Base-by-base conservation (phyloP, 257 asterid genomes). In the Gynochthodes officinalis region DNA sequence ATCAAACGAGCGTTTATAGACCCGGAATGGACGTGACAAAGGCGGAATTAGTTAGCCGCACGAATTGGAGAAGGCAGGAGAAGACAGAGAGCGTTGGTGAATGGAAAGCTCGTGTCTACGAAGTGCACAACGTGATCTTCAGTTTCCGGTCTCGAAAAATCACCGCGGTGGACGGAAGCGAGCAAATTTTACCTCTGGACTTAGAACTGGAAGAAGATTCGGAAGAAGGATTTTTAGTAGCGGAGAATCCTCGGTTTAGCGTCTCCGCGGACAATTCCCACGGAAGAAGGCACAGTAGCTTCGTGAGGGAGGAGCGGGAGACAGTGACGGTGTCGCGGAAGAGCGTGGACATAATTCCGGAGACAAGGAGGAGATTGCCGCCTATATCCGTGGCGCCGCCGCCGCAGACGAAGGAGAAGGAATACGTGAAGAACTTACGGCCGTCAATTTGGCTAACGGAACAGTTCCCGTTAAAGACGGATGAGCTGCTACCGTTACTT, bases 11-110 rank as follows among this genome's bases (percentile, higher is more conserved):
- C 76, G 93, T 94, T 11, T 85, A 91, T 63, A 89, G 99, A 3
- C 98, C 99, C 0, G 99, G 99, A 57, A 88, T 91, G 92, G 99
- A 95, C 77, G 99, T 95, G 40, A 91, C 99, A 0, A 89, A 76
- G 70, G 96, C 99, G 18, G 91, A 87, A 71, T 79, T 95, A 21
- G 68, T 91, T 59, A 75, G 95, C 73, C 90, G 97, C 7, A 95
- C 92, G 25, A 95, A 95, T 76, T 95, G 99, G 99, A 86, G 97
- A 69, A 81, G 90, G 54, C 96, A 90, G 66, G 98, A 89, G 69
- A 95, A 95, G 73, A 76, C 57, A 21, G 99, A 95, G 49, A 90
- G 13, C 11, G 90, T 95, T 2, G 96, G 98, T 1, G 89, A 86
- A 21, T 95, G 97, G 97, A 95, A 88, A 77, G 90, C 98, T 21